Evolutionary conservation across 192 early-diverging fungal species (phyloP), one percentile per base, ranked within the genome.

Genomic region (Backusella psychrophila): DNA sequence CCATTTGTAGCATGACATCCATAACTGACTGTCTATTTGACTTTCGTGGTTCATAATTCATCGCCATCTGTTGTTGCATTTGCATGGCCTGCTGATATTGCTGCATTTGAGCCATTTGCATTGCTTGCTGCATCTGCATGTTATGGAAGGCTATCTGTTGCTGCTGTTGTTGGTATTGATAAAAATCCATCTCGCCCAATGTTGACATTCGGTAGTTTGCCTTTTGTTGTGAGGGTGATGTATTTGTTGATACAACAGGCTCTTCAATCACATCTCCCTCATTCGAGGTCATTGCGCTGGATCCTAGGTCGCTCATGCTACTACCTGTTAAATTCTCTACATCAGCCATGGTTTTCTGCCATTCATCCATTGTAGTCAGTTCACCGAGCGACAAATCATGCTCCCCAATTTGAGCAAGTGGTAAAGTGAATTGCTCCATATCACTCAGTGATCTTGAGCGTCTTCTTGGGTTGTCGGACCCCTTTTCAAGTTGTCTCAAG

Each of bases 1-100:
- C 80, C 19, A 73, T 36, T 66, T 81, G 80, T 1, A 75, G 23
- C 42, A 81, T 66, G 17, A 77, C 56, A 42, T 81, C 80, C 80
- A 81, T 81, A 33, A 67, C 80, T 29, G 76, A 74, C 11, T 69
- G 39, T 41, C 72, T 66, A 26, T 73, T 63, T 15, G 4, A 8
- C 21, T 5, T 65, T 33, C 52, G 71, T 9, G 71, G 33, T 19
- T 73, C 26, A 36, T 34, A 11, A 12, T 52, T n/a, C 7, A n/a
- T 4, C 26, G 36, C 14, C 26, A 66, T 21, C 31, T 75, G 73
- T 14, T 75, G 74, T 21, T 75, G 65, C 59, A 66, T 74, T 75
- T 75, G 73, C 39, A 75, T 65, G 2, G 52, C 52, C 11, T 65
- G 65, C 69, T 78, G 78, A 29, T 79, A 79, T 49, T 79, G 78